A percentile compares a stretch with the other conserved stretches of the same genome.
Conservation (phyloP, 2,329 filamentous ascomycete species). For the Neonectria coccinea region DNA sequence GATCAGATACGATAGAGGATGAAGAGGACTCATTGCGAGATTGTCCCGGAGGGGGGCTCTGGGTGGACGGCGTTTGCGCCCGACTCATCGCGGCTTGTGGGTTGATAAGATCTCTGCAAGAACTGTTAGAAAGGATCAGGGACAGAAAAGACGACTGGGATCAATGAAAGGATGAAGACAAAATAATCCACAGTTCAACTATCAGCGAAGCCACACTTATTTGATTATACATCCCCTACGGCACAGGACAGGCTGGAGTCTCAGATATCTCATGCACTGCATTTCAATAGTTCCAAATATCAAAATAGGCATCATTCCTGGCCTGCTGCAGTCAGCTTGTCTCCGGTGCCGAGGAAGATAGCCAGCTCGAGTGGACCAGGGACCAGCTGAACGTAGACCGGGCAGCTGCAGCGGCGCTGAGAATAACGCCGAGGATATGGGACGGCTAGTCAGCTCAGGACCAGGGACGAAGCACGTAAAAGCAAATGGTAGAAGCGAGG, state of each 20-base stretch:
- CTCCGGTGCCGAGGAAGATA: neutral
- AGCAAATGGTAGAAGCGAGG: too few species aligned
- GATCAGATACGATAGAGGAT: conserved; percentile 8
- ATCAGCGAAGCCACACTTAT: too few species aligned
- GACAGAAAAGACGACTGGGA: neutral
- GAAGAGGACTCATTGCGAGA: conserved; percentile 8
- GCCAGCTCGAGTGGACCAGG: neutral
- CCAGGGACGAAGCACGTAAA: neutral
- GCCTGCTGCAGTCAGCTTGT: neutral
- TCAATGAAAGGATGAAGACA: neutral
- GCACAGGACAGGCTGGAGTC: too few species aligned
- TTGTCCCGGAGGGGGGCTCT: neutral
- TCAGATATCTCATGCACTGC: neutral
- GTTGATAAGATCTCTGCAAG: too few species aligned
- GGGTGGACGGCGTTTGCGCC: conserved; percentile 11
- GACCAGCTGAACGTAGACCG: neutral
- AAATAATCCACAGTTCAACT: too few species aligned
- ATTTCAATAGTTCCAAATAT: neutral
- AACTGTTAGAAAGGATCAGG: too few species aligned
- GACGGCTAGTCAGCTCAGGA: too few species aligned
- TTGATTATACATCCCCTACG: too few species aligned
- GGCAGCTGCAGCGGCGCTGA: neutral
- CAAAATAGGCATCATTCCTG: neutral
- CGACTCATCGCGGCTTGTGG: conserved; percentile 8
- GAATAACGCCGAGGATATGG: neutral